Base-by-base conservation (phyloP, 345 rosid genomes). In the Limnanthes douglasii region DNA sequence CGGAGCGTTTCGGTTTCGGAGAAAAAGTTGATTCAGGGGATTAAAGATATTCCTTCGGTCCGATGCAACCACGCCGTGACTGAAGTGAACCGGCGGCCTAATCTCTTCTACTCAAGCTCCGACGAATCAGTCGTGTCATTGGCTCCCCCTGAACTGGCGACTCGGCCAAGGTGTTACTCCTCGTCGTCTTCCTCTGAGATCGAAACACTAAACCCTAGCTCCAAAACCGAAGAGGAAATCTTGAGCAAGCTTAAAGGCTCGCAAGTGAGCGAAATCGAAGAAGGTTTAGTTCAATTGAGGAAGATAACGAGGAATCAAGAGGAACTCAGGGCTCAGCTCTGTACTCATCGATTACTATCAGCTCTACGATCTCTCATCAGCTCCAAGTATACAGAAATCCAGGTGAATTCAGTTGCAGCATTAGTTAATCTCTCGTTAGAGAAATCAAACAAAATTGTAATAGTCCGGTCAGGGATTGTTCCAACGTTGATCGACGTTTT, bases 401-500 rank as follows among this genome's bases (percentile, higher is more conserved):
- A 84, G 47, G 92, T 70, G 38, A 84, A 83, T 30, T 39, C 75
- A 0, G 72, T 71, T 1, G 98, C 98, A 14, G 66, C 71, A 12
- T 12, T 90, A 8, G 95, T 90, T 36, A 90, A 90, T 28, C 37
- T 90, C 16, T 90, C 95, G 0, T 35, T 90, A 13, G 84, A 70
- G 44, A 70, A 61, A 56, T 42, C 38, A 5, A 84, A 90, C 54
- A 84, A 79, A 51, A 66, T 75, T 14, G 68, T 64, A 73, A 84
- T 90, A 53, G 72, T 84, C 29, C 73, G 98, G 46, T 74, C 84
- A 21, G 98, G 98, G 39, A 50, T 84, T 43, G 72, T 80, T 14
- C 98, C 92, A 0, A 53, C 43, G 2, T 35, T 90, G 24, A 58
- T 90, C 18, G 77, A 76, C 24, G 86, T 74, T 12, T 39, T 90